Conservation (phyloP, 257 asterid genomes). For the Penstemon davidsonii region DNA sequence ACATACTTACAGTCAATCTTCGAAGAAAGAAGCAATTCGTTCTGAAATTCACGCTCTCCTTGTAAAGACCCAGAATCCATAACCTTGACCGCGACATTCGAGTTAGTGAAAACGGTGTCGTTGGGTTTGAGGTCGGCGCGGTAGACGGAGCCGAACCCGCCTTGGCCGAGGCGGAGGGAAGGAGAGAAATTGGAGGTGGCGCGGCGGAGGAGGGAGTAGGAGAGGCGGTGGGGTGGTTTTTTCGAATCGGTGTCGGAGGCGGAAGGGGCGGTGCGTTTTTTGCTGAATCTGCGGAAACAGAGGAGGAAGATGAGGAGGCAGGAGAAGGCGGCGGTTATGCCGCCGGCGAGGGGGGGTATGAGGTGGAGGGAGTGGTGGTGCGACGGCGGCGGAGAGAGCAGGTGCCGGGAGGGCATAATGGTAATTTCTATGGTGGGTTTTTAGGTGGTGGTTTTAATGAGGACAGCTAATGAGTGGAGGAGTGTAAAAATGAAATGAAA, state of each 20-base stretch:
- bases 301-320: constrained; percentile 51
- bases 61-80: constrained; percentile 95
- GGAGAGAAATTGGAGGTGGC: constrained; percentile 75
- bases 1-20: constrained; percentile 66
- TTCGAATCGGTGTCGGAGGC: constrained; percentile 70
- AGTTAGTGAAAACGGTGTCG: constrained; percentile 32
- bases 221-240: constrained; percentile 75
- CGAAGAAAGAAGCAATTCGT: constrained; percentile 75
- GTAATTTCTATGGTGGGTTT: constrained; percentile 12
- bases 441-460: constrained; percentile 23
- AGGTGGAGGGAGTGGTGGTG: constrained; percentile 38
- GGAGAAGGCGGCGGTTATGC: constrained; percentile 64
- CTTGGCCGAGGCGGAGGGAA: constrained; percentile 80
- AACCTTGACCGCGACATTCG: constrained; percentile 69
- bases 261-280: constrained; percentile 78
- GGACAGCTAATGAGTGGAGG: constrained; percentile 33
- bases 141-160: constrained; percentile 94
- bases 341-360: constrained; percentile 60
- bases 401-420: constrained; percentile 78
- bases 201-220: constrained; percentile 73
- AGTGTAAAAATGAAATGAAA: too few species aligned
- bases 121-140: constrained; percentile 57
- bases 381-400: constrained; percentile 42
- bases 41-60: constrained; percentile 97
- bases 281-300: constrained; percentile 66